Evolutionary conservation across 208 protist species (phyloP).

Genomic region (Crithidia bombi): DNA sequence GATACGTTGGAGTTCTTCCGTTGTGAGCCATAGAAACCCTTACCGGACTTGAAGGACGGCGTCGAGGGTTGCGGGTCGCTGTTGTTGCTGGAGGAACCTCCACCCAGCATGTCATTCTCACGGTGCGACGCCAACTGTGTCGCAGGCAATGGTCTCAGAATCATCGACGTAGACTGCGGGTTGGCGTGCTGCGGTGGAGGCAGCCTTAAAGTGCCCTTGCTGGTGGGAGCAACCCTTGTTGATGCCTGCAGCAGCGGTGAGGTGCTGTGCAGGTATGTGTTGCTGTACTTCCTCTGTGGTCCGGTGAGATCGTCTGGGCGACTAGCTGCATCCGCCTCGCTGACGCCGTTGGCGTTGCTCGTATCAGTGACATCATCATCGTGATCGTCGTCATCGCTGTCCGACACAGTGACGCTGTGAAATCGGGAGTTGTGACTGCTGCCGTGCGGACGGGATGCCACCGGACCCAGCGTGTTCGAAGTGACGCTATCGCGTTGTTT

Average conservation of each 20-base stretch:
- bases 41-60: too few species aligned
- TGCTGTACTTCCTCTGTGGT: not conserved
- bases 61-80: not conserved
- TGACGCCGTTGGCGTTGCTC: not conserved
- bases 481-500: not conserved
- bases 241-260: too few species aligned
- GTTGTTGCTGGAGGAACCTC: not conserved
- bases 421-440: conserved; percentile 8
- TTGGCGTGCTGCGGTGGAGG: not conserved
- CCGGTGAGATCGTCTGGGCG: not conserved
- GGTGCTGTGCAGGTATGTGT: not conserved
- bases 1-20: not conserved
- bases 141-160: not conserved
- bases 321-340: too few species aligned
- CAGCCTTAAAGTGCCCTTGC: too few species aligned
- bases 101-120: not conserved
- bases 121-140: not conserved
- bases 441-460: not conserved
- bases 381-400: conserved; percentile 40
- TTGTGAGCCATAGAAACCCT: not conserved
- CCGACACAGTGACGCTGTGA: conserved; percentile 20
- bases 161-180: not conserved
- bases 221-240: too few species aligned
- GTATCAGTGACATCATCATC: not conserved
- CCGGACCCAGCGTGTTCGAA: not conserved